Evolutionary conservation across 768 basidiomycete genomes (phyloP).

Genomic region (Neoboletus brunneissimus): DNA sequence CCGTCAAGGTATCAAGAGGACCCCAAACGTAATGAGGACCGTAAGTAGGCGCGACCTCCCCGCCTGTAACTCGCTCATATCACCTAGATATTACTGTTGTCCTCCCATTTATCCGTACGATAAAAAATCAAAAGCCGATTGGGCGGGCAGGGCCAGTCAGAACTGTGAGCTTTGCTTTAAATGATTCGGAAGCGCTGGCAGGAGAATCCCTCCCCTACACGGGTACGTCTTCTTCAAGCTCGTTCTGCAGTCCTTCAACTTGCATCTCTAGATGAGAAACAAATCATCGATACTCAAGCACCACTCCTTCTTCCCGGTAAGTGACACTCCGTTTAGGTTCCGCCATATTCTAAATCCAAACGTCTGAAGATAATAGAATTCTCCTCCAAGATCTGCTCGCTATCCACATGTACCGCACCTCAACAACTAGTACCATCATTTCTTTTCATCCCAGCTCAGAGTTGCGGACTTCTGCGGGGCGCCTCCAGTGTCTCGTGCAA

Average conservation of each 20-base stretch:
- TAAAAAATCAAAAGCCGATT: conserved; percentile 31
- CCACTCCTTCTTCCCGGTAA: conserved; percentile 41
- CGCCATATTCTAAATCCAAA: neutral
- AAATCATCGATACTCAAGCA: conserved; percentile 51
- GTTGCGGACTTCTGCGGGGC: conserved; percentile 27
- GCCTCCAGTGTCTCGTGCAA: conserved; percentile 28
- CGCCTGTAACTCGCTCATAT: conserved; percentile 3
- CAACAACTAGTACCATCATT: conserved; percentile 24
- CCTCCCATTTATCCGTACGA: conserved; percentile 48
- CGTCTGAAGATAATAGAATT: conserved; percentile 14
- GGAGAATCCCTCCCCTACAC: conserved; percentile 10
- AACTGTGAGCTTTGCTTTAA: neutral
- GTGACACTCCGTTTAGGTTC: neutral
- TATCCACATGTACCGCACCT: conserved; percentile 48
- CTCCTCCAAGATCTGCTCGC: conserved; percentile 47
- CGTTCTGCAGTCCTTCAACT: neutral
- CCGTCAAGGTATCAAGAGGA: conserved; percentile 64
- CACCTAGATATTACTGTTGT: conserved; percentile 55
- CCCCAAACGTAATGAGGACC: conserved; percentile 41
- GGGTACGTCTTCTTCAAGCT: conserved; percentile 8
- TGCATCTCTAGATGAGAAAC: conserved; percentile 15
- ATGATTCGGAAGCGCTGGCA: neutral
- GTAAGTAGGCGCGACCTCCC: conserved; percentile 42
- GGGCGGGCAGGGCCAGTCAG: conserved; percentile 10
- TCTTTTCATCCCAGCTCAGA: conserved; percentile 32